phyloP scores from a whole-genome alignment of 148 eudicot species.

The Cornus florida region DNA sequence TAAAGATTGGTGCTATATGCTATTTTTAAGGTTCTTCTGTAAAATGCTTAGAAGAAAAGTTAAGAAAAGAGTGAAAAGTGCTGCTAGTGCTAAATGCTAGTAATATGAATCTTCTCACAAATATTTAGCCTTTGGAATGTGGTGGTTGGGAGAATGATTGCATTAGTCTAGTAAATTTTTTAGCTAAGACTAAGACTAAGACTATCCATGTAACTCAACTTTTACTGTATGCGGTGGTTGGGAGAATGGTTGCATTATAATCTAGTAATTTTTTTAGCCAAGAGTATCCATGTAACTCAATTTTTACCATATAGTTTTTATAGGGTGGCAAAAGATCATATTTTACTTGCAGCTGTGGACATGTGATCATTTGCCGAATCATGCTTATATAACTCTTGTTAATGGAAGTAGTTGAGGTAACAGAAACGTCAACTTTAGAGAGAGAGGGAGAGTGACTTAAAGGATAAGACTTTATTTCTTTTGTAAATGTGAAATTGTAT shows the following conservation, averaged over 20 bases:
- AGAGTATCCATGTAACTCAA: background rate
- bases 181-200: no score
- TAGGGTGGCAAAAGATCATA: background rate
- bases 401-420: background rate
- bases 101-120: background rate
- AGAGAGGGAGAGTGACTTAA: background rate
- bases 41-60: slow-evolving; percentile 1
- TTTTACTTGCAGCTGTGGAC: background rate
- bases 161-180: no score
- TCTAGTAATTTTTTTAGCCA: background rate
- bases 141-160: no score
- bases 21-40: background rate
- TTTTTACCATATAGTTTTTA: background rate
- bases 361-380: no score
- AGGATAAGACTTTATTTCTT: background rate
- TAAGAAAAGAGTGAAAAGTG: background rate
- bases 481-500: background rate
- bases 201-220: no score
- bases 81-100: background rate
- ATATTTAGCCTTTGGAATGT: background rate
- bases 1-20: background rate
- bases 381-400: background rate
- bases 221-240: background rate
- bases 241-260: no score
- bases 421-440: background rate